These are phyloP conservation scores for Pseudogymnoascus destructans DNA, from an alignment of 2,329 filamentous ascomycete species.

Conservation along the genomic window DNA sequence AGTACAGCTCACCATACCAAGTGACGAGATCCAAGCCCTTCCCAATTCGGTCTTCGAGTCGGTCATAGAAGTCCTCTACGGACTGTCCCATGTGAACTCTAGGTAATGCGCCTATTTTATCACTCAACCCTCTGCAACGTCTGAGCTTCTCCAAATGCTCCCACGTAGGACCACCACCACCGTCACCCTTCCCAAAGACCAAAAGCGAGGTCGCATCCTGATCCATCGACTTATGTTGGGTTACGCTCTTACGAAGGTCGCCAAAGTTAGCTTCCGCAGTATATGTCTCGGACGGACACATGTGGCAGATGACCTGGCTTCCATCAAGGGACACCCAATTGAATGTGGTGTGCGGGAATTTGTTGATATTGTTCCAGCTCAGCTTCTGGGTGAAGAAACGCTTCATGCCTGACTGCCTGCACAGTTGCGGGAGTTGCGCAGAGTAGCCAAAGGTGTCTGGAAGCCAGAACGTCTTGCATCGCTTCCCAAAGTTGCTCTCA, in stretches of 20 bases:
- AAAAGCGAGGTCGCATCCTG: conserved; percentile 82
- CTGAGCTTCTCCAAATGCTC: conserved; percentile 90
- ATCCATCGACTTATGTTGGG: conserved; percentile 90
- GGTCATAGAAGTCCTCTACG: conserved; percentile 89
- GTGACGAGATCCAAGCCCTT: conserved; percentile 60
- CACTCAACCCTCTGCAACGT: conserved; percentile 79
- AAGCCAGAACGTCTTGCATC: conserved; percentile 89
- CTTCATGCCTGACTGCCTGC: conserved; percentile 86
- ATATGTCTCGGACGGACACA: conserved; percentile 92
- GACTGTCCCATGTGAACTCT: conserved; percentile 79
- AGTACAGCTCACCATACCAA: conserved; percentile 97
- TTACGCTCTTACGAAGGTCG: conserved; percentile 78
- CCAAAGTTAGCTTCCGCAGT: conserved; percentile 91
- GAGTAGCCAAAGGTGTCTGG: conserved; percentile 98
- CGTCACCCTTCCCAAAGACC: conserved; percentile 93
- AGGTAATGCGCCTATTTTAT: conserved; percentile 70
- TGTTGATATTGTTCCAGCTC: conserved; percentile 99
- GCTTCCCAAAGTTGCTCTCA: conserved; percentile 78
- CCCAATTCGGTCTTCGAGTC: conserved; percentile 61
- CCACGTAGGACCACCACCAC: conserved; percentile 88
- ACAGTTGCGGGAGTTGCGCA: conserved; percentile 84
- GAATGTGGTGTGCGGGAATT: conserved; percentile 96
- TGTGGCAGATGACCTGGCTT: conserved; percentile 93
- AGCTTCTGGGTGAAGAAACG: conserved; percentile 97
- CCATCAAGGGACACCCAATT: conserved; percentile 96